Conservation (phyloP, 163 green algal genomes). For the Prototheca cutis region DNA sequence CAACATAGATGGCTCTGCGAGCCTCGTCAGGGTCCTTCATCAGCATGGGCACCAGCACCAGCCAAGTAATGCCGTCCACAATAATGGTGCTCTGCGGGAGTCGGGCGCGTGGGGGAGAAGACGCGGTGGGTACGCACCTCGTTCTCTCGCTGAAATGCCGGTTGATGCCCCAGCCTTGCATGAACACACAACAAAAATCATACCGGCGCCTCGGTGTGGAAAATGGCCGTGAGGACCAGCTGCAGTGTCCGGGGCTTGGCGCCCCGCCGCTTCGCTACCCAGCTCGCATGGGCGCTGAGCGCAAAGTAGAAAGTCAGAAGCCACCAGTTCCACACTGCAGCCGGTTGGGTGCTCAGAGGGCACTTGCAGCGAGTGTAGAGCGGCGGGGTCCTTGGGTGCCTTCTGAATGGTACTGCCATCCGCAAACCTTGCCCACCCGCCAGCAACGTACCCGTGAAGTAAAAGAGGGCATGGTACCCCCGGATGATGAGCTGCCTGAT, state of each 20-base stretch:
- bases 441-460: slow-evolving; percentile 10
- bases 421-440: too few species aligned
- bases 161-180: too few species aligned
- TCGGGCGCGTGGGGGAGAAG: neutral
- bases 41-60: slow-evolving; percentile 28
- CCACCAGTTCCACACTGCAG: slow-evolving; percentile 23
- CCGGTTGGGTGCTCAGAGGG: too few species aligned
- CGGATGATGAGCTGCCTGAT: slow-evolving; percentile 1
- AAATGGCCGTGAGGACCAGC: neutral
- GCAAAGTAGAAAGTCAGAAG: slow-evolving; percentile 20
- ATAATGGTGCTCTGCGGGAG: slow-evolving; percentile 1
- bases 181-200: too few species aligned
- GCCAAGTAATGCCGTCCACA: slow-evolving; percentile 21
- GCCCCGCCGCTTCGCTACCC: neutral
- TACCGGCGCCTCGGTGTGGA: neutral
- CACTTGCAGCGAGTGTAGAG: too few species aligned
- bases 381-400: too few species aligned
- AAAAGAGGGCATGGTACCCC: slow-evolving; percentile 1
- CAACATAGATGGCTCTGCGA: neutral
- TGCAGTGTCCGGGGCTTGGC: neutral
- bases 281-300: neutral
- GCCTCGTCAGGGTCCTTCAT: neutral
- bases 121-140: neutral
- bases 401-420: too few species aligned
- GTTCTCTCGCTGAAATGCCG: neutral